Evolutionary conservation across 2,329 filamentous ascomycete species (phyloP).

Genomic region (Lasiodiplodia sp.): DNA sequence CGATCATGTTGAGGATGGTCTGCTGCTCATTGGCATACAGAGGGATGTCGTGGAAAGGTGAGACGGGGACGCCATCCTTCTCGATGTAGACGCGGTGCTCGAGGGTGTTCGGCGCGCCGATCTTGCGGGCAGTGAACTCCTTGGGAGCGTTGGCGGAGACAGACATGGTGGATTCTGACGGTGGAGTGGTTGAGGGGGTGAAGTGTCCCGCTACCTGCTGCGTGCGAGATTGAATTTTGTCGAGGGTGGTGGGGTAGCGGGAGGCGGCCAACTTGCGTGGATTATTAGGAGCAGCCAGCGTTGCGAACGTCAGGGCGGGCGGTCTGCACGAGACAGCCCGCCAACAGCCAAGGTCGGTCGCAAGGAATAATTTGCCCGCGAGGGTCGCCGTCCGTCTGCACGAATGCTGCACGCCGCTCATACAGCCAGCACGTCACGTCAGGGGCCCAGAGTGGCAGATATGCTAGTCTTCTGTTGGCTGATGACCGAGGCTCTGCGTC

Average conservation of each 20-base stretch:
- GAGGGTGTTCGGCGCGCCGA: constrained; percentile 88
- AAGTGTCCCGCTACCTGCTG: constrained; percentile 50
- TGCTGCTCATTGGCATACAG: constrained; percentile 97
- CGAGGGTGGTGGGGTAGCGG: constrained; percentile 47
- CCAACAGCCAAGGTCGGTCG: constrained; percentile 33
- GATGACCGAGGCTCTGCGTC: constrained; percentile 28
- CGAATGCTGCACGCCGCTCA: constrained; percentile 20
- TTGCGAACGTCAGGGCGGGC: constrained; percentile 46
- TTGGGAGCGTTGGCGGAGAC: constrained; percentile 59
- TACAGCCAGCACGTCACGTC: constrained; percentile 22
- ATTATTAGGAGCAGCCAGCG: constrained; percentile 47
- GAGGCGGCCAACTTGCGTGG: constrained; percentile 40
- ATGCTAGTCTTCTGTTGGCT: constrained; percentile 10
- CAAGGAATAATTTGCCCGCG: constrained; percentile 29
- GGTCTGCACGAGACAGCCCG: constrained; percentile 46
- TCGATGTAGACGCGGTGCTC: constrained; percentile 98
- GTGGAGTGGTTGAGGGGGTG: constrained; percentile 35
- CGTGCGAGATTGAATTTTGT: constrained; percentile 51
- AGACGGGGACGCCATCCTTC: constrained; percentile 93
- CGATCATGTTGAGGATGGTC: constrained; percentile 97
- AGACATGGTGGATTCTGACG: constrained; percentile 36
- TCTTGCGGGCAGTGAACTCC: constrained; percentile 81
- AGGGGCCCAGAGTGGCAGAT: constrained; percentile 19
- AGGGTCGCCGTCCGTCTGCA: constrained; percentile 26
- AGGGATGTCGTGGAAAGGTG: constrained; percentile 97